phyloP scores from a whole-genome alignment of 2,329 filamentous ascomycete genomes.

The Epichloe elymi region DNA sequence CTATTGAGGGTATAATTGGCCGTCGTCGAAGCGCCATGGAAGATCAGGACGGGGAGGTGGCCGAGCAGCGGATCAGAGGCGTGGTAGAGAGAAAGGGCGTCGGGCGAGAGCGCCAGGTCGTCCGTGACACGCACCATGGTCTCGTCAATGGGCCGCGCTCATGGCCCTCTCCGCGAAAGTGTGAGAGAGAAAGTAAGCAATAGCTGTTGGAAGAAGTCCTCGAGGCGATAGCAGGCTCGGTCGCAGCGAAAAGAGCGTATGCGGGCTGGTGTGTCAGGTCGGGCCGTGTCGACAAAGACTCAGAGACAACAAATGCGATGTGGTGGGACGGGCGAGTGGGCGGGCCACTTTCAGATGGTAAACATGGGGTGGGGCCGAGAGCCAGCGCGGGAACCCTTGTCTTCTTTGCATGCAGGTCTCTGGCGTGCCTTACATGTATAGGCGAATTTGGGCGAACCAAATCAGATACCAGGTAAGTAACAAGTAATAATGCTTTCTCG shows the following conservation, averaged over 20 bases:
- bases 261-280: background rate
- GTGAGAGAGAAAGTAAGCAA: background rate
- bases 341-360: conserved; percentile 2
- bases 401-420: background rate
- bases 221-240: background rate
- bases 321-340: conserved; percentile 3
- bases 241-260: background rate
- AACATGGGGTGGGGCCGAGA: background rate
- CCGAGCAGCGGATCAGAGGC: conserved; percentile 73
- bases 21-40: conserved; percentile 84
- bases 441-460: background rate
- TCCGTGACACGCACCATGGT: conserved; percentile 75
- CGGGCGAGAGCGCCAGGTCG: conserved; percentile 65
- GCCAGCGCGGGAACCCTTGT: background rate
- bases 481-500: too few relatives aligned
- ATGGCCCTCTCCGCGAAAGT: conserved; percentile 6
- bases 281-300: background rate
- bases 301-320: conserved; percentile 2
- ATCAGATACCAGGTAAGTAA: too few relatives aligned
- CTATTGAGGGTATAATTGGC: conserved; percentile 77
- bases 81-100: conserved; percentile 78
- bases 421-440: background rate
- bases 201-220: background rate
- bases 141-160: conserved; percentile 17
- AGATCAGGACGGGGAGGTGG: conserved; percentile 72